Evolutionary conservation across 306 rosid genomes (phyloP).

Genomic region (Inga laurina): DNA sequence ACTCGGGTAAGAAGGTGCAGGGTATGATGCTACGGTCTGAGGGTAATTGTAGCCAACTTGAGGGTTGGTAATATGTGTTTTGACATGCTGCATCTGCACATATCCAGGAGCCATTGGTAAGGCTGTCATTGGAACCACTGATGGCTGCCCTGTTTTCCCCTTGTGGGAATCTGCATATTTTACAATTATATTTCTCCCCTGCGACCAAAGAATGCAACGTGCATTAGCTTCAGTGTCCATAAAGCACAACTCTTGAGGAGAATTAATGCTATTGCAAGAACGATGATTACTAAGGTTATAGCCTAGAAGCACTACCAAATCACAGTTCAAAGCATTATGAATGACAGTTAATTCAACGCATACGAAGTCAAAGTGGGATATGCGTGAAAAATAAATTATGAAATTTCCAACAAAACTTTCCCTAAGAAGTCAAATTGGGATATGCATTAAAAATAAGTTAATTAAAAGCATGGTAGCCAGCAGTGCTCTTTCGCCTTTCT

Average conservation of each 20-base stretch:
- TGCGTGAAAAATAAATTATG: background rate
- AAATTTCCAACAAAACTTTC: background rate
- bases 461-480: background rate
- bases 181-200: constrained; percentile 73
- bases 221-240: constrained; percentile 9
- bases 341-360: background rate
- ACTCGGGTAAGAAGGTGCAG: constrained; percentile 53
- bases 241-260: background rate
- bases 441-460: background rate
- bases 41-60: constrained; percentile 59
- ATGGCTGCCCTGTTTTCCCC: constrained; percentile 52
- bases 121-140: constrained; percentile 52
- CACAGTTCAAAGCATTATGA: constrained; percentile 1
- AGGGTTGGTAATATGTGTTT: constrained; percentile 35
- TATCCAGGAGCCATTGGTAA: constrained; percentile 58
- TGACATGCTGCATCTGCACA: constrained; percentile 67
- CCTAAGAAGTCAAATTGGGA: constrained; percentile 1
- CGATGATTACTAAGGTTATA: constrained; percentile 15
- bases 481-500: background rate
- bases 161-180: constrained; percentile 80
- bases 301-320: background rate
- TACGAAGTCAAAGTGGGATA: no score
- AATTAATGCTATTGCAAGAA: constrained; percentile 3
- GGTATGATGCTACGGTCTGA: constrained; percentile 55
- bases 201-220: constrained; percentile 34